phyloP scores from a whole-genome alignment of 495 filamentous ascomycete genomes.

The Terfezia boudieri region DNA sequence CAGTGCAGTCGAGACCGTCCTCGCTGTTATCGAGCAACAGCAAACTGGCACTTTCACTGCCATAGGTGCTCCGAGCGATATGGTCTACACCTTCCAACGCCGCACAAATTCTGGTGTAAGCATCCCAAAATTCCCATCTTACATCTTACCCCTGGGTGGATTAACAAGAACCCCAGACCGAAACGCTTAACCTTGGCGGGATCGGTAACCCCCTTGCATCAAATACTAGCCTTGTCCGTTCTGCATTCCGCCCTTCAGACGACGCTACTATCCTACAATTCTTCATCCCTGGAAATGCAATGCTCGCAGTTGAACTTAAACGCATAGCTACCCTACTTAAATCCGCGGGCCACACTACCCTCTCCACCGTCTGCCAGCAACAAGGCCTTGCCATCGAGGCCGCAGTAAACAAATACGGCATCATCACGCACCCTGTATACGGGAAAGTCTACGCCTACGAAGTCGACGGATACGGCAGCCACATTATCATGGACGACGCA shows the following conservation, averaged over 20 bases:
- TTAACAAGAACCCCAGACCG: slow-evolving; percentile 27
- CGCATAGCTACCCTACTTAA: slow-evolving; percentile 47
- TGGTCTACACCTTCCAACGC: slow-evolving; percentile 60
- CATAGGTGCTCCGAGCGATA: slow-evolving; percentile 38
- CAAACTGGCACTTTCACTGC: slow-evolving; percentile 55
- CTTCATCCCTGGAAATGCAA: slow-evolving; percentile 89
- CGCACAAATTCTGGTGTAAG: slow-evolving; percentile 39
- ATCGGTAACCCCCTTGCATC: slow-evolving; percentile 75
- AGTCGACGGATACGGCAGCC: slow-evolving; percentile 83
- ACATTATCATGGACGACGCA: slow-evolving; percentile 90
- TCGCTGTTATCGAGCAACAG: slow-evolving; percentile 55
- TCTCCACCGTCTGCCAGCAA: slow-evolving; percentile 33
- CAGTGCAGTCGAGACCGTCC: slow-evolving; percentile 47
- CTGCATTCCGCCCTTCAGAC: slow-evolving; percentile 88
- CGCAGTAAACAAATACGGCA: slow-evolving; percentile 73
- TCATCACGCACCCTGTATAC: slow-evolving; percentile 60
- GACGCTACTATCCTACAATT: slow-evolving; percentile 91
- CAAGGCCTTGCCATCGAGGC: slow-evolving; percentile 46
- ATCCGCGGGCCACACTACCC: slow-evolving; percentile 16
- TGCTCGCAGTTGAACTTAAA: slow-evolving; percentile 80
- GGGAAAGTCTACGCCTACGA: slow-evolving; percentile 91
- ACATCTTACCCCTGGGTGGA: neutral
- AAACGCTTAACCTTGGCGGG: slow-evolving; percentile 65
- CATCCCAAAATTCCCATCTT: neutral
- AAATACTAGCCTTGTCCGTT: slow-evolving; percentile 67